These are phyloP conservation scores for Fraxinus pennsylvanica DNA, from an alignment of 257 asterid genomes.

Conservation along the genomic window DNA sequence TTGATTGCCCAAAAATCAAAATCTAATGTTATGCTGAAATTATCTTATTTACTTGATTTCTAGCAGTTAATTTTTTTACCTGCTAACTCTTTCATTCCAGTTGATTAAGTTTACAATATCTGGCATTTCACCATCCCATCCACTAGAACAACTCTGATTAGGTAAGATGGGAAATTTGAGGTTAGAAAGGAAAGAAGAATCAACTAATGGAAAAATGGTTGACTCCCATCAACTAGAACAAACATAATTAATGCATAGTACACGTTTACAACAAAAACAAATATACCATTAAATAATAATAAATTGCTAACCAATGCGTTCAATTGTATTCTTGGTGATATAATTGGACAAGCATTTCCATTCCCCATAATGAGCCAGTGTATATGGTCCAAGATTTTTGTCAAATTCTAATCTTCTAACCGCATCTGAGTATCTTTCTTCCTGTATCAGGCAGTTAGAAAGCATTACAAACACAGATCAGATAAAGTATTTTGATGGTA, in stretches of 20 bases:
- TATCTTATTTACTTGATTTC: constrained; percentile 9
- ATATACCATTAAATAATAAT: constrained; percentile 8
- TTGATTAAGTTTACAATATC: constrained; percentile 4
- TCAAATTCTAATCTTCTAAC: constrained; percentile 88
- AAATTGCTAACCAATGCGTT: constrained; percentile 58
- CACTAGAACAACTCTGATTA: constrained; percentile 10
- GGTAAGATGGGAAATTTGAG: constrained; percentile 9
- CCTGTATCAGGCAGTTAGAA: constrained; percentile 43
- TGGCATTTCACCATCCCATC: constrained; percentile 15
- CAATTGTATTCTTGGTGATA: constrained; percentile 63
- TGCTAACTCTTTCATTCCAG: constrained; percentile 10
- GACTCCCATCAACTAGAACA: not conserved
- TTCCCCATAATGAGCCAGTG: constrained; percentile 60
- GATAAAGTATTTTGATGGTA: not conserved
- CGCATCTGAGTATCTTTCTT: constrained; percentile 65
- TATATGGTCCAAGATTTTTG: constrained; percentile 80
- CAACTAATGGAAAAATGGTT: constrained; percentile 3
- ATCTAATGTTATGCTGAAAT: not conserved
- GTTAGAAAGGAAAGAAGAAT: not conserved
- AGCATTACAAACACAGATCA: constrained; percentile 12
- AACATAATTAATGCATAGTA: not conserved
- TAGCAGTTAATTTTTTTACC: not conserved
- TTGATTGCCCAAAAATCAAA: constrained; percentile 4
- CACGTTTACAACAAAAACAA: constrained; percentile 3
- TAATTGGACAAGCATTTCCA: constrained; percentile 84